Evolutionary conservation across 108 stramenopile species (phyloP).

Genomic region (Nitzschia inconspicua): DNA sequence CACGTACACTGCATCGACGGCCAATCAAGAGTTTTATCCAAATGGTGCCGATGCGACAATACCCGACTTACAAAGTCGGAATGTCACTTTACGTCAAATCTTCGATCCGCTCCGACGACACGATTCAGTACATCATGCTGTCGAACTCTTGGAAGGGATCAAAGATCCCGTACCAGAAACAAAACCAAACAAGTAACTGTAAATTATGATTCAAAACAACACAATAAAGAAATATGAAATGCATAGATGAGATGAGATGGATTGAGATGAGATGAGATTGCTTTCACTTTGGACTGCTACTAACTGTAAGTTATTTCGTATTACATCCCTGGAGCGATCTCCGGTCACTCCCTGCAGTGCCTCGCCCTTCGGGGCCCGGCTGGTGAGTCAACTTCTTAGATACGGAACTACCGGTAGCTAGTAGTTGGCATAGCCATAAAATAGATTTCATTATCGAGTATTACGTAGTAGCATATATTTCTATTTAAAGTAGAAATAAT

Average conservation of each 20-base stretch:
- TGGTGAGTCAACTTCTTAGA: too few species aligned
- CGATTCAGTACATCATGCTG: neutral
- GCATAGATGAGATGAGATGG: neutral
- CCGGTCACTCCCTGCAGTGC: too few species aligned
- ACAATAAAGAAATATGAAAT: neutral
- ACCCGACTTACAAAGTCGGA: slow-evolving; percentile 65
- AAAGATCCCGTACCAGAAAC: neutral
- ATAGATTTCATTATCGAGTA: too few species aligned
- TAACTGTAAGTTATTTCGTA: too few species aligned
- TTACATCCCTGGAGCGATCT: too few species aligned
- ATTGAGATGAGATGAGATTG: neutral
- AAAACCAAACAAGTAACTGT: neutral
- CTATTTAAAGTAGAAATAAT: too few species aligned
- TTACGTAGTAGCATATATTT: too few species aligned
- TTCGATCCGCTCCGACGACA: slow-evolving; percentile 60
- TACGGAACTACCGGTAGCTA: too few species aligned
- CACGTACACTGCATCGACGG: slow-evolving; percentile 82
- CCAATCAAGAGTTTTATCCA: slow-evolving; percentile 76
- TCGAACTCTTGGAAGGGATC: neutral
- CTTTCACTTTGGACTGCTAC: too few species aligned
- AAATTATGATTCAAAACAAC: neutral
- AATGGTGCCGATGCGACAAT: slow-evolving; percentile 79
- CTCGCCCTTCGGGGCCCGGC: too few species aligned
- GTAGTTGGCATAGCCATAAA: too few species aligned
- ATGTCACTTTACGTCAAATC: slow-evolving; percentile 66